Conservation (phyloP, 2,329 filamentous ascomycete species). For the Zalaria sp. region DNA sequence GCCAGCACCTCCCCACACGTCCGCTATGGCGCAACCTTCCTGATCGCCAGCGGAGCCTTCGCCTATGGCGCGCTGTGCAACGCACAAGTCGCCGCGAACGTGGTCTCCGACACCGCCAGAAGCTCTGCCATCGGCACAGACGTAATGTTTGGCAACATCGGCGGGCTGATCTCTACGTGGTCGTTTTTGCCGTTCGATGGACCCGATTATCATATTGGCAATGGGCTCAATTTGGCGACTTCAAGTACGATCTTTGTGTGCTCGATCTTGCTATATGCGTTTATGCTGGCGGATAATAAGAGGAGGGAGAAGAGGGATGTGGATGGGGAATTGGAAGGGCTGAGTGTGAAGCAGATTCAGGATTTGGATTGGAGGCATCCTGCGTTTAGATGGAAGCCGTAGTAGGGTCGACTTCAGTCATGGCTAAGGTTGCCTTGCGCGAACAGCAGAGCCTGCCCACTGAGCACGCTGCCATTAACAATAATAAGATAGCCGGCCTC, state of each 20-base stretch:
- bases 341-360: constrained; percentile 39
- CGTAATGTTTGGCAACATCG: constrained; percentile 56
- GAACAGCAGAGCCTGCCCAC: no score
- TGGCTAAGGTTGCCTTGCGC: no score
- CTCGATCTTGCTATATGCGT: constrained; percentile 36
- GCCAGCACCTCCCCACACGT: constrained; percentile 36
- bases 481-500: no score
- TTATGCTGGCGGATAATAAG: constrained; percentile 51
- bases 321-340: constrained; percentile 40
- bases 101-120: constrained; percentile 56
- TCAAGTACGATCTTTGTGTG: constrained; percentile 41
- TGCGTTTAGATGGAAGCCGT: constrained; percentile 46
- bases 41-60: constrained; percentile 52
- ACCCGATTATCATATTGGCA: constrained; percentile 56
- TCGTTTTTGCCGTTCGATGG: constrained; percentile 48
- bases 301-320: constrained; percentile 40
- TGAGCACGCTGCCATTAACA: no score
- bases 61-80: constrained; percentile 50
- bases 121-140: constrained; percentile 51
- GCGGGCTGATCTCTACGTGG: constrained; percentile 53
- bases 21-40: constrained; percentile 57
- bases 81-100: constrained; percentile 54
- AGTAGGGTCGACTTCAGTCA: background rate
- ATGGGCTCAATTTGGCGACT: constrained; percentile 54
- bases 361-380: constrained; percentile 56